phyloP scores from a whole-genome alignment of 2,329 filamentous ascomycete species.

The Arthrocladium fulminans region DNA sequence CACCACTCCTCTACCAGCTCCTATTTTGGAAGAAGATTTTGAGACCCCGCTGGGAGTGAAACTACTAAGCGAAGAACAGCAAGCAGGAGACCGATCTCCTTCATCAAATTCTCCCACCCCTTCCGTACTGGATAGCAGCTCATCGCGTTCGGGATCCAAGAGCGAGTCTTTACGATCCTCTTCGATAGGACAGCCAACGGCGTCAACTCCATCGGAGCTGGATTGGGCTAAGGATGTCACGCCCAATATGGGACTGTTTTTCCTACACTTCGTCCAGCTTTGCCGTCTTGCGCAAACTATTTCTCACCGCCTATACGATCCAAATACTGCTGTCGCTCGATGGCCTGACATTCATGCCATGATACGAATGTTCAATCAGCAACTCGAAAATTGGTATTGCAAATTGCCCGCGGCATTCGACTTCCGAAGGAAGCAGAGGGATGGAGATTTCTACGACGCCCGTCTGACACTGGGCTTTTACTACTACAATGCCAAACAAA shows the following conservation, averaged over 20 bases:
- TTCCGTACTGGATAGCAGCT: slow-evolving; percentile 9
- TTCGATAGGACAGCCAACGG: slow-evolving; percentile 18
- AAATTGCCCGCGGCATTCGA: slow-evolving; percentile 31
- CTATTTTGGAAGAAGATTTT: slow-evolving; percentile 33
- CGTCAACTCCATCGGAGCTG: slow-evolving; percentile 10
- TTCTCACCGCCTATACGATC: slow-evolving; percentile 32
- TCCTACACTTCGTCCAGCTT: slow-evolving; percentile 33
- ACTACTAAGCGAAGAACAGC: slow-evolving; percentile 29
- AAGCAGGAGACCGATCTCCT: slow-evolving; percentile 24
- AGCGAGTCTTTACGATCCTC: slow-evolving; percentile 11
- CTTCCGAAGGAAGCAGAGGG: slow-evolving; percentile 26
- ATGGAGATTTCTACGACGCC: slow-evolving; percentile 26
- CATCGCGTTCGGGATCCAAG: slow-evolving; percentile 13
- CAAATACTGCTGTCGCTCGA: slow-evolving; percentile 28
- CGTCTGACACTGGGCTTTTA: slow-evolving; percentile 36
- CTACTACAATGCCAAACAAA: slow-evolving; percentile 36
- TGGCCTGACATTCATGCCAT: slow-evolving; percentile 31
- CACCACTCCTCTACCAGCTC: slow-evolving; percentile 35
- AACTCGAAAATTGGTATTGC: slow-evolving; percentile 32
- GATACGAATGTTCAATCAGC: slow-evolving; percentile 29
- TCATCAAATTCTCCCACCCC: slow-evolving; percentile 20
- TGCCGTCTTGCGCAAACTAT: slow-evolving; percentile 29
- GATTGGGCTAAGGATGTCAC: slow-evolving; percentile 25
- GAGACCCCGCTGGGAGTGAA: slow-evolving; percentile 27
- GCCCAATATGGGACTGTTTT: slow-evolving; percentile 32